Percentiles rank a stretch among this genome's conserved stretches.
These are phyloP conservation scores for Petasospora fabianii DNA, from an alignment of 1,139 yeast genomes.

Conservation along the genomic window DNA sequence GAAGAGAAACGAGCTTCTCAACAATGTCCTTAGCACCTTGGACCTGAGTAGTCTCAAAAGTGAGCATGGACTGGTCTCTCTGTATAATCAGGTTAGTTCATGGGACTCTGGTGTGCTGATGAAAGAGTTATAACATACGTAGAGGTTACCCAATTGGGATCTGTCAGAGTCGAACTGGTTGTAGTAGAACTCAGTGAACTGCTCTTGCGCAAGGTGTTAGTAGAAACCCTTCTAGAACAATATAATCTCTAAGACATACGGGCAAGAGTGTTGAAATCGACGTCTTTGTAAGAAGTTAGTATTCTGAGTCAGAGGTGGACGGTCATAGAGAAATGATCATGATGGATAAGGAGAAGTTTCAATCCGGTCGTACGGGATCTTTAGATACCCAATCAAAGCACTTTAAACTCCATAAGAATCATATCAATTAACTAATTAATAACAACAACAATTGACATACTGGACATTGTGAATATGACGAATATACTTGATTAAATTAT, in stretches of 20 bases:
- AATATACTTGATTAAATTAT: no score
- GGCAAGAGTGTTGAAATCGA: constrained; percentile 64
- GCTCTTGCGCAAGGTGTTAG: constrained; percentile 34
- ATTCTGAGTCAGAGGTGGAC: neutral
- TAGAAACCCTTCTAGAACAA: neutral
- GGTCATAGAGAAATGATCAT: no score
- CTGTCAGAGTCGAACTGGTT: constrained; percentile 93
- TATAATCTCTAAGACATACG: constrained; percentile 25
- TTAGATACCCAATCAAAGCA: no score
- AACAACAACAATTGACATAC: constrained; percentile 8
- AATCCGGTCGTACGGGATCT: no score
- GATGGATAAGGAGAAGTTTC: no score
- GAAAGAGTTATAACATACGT: constrained; percentile 41
- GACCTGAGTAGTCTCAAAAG: constrained; percentile 89
- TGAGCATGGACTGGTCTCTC: constrained; percentile 96
- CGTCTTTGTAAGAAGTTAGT: constrained; percentile 26
- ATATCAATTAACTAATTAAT: no score
- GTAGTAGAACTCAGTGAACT: constrained; percentile 92
- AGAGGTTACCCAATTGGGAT: constrained; percentile 86
- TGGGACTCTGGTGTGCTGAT: no score
- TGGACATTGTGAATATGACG: constrained; percentile 20
- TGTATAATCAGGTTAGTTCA: constrained; percentile 17
- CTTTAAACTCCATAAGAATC: no score
- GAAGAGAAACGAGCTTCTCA: constrained; percentile 82
- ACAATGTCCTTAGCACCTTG: constrained; percentile 93